Percentiles rank a stretch among this genome's conserved stretches.
These are phyloP conservation scores for Ophiocordyceps camponoti-saundersi DNA, from an alignment of 2,329 filamentous ascomycete species.

Conservation along the genomic window DNA sequence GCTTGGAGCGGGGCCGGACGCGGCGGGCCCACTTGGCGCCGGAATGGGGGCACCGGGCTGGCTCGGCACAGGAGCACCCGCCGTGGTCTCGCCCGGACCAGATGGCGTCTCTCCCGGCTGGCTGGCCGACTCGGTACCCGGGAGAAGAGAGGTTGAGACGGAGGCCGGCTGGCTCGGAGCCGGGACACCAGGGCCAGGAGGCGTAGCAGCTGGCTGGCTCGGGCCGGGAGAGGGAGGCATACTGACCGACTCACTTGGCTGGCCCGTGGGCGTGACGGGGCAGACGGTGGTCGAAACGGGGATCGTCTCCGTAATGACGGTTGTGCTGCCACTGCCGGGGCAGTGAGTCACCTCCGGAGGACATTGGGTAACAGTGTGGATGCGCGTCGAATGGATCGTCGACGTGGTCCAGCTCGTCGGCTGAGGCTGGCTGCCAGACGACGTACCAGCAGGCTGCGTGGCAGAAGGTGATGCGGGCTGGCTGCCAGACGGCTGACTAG, in stretches of 20 bases:
- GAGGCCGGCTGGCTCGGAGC: not conserved
- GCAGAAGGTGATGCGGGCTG: too few species aligned
- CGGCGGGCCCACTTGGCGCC: not conserved
- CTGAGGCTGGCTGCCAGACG: not conserved
- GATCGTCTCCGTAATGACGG: constrained; percentile 13
- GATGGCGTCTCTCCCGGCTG: not conserved
- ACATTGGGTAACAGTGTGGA: constrained; percentile 7
- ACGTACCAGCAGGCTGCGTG: too few species aligned
- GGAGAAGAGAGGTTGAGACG: not conserved
- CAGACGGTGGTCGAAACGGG: constrained; percentile 19
- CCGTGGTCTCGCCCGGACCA: not conserved
- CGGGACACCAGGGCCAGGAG: not conserved
- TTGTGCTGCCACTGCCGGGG: constrained; percentile 10
- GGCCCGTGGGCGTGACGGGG: constrained; percentile 11
- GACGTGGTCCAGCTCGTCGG: constrained; percentile 11
- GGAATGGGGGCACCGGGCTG: not conserved
- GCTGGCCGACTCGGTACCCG: not conserved
- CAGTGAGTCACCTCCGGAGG: constrained; percentile 13
- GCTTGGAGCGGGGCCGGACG: not conserved
- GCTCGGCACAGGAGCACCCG: not conserved
- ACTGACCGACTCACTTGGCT: constrained; percentile 1
- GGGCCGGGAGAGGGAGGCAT: not conserved
- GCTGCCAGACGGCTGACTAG: not conserved
- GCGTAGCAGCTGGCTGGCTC: not conserved
- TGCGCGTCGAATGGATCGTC: constrained; percentile 13